These are phyloP conservation scores for Trichomonascus vanleenenianus DNA, from an alignment of 805 yeast species.

Conservation along the genomic window DNA sequence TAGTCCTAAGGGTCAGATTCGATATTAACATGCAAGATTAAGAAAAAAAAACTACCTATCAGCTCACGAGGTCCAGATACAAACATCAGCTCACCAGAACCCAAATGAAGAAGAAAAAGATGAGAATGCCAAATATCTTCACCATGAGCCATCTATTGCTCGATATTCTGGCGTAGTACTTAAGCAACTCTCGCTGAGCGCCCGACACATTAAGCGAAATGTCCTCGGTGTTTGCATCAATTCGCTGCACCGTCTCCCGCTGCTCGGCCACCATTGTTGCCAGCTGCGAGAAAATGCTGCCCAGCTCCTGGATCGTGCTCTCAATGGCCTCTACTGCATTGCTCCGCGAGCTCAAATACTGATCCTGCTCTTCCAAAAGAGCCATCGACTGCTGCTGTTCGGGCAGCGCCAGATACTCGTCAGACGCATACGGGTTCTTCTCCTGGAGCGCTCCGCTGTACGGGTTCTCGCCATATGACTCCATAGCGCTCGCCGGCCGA, in stretches of 20 bases:
- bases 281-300: slow-evolving; percentile 85
- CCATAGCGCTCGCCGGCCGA: background rate
- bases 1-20: too few species aligned
- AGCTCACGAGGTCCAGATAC: background rate
- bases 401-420: slow-evolving; percentile 62
- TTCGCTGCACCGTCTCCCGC: slow-evolving; percentile 91
- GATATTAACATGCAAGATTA: too few species aligned
- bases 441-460: slow-evolving; percentile 6
- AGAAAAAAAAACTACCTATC: too few species aligned
- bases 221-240: slow-evolving; percentile 92
- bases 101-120: slow-evolving; percentile 38
- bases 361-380: slow-evolving; percentile 73
- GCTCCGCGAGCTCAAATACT: slow-evolving; percentile 75
- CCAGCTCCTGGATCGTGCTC: slow-evolving; percentile 94
- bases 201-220: slow-evolving; percentile 83
- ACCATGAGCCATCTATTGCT: slow-evolving; percentile 89
- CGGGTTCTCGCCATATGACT: slow-evolving; percentile 13
- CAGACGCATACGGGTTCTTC: slow-evolving; percentile 18
- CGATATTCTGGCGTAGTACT: slow-evolving; percentile 79
- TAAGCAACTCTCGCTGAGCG: slow-evolving; percentile 88
- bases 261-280: slow-evolving; percentile 98
- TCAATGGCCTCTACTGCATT: slow-evolving; percentile 94
- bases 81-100: slow-evolving; percentile 19
- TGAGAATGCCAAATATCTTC: slow-evolving; percentile 80
- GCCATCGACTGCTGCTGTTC: slow-evolving; percentile 72